Conservation (phyloP, 73 alveolate genomes). For the Paramecium sexaurelia region DNA sequence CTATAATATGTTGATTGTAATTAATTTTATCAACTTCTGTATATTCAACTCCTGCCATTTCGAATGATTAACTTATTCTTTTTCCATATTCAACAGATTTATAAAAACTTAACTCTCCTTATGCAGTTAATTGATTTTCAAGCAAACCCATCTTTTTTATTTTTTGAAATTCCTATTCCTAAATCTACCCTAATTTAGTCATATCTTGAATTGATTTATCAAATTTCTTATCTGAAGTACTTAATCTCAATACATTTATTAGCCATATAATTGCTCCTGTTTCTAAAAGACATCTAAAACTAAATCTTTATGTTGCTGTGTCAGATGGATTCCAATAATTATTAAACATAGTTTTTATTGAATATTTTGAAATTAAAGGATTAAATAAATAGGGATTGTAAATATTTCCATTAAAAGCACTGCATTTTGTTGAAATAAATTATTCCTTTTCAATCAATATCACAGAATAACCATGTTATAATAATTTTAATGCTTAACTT, state of each 20-base stretch:
- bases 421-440: neutral
- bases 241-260: neutral
- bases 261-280: neutral
- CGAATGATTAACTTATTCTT: neutral
- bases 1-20: neutral
- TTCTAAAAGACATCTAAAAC: neutral
- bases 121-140: neutral
- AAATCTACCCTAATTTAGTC: slow-evolving; percentile 2
- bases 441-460: neutral
- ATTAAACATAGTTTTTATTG: neutral
- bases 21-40: neutral
- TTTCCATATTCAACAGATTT: neutral
- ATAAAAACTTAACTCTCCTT: neutral
- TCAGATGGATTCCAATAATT: neutral
- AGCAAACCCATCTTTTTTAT: neutral
- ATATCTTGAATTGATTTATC: neutral
- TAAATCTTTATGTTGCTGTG: slow-evolving; percentile 11
- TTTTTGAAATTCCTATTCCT: neutral
- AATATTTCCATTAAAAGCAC: slow-evolving; percentile 4
- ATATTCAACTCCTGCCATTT: neutral
- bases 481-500: neutral
- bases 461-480: neutral
- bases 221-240: neutral
- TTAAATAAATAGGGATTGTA: slow-evolving; percentile 9
- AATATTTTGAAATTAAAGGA: neutral